Conservation (phyloP, 352 stramenopile species). For the Thalassiosira hispida region DNA sequence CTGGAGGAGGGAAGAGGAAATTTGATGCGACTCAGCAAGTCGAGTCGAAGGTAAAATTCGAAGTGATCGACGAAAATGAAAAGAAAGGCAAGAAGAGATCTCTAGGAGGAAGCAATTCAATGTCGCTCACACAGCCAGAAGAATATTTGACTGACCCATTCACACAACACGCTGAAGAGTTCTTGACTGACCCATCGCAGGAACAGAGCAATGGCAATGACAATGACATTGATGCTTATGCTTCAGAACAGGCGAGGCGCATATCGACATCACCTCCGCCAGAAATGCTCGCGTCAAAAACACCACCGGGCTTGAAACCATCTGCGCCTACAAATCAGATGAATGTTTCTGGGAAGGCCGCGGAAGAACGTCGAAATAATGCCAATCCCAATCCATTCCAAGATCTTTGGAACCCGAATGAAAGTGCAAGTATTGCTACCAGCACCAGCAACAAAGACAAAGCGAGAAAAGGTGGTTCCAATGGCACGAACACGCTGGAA, state of each 20-base stretch:
- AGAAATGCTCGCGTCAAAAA: conserved; percentile 10
- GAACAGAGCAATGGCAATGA: background rate
- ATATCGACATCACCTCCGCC: conserved; percentile 40
- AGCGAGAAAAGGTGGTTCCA: background rate
- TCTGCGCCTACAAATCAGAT: background rate
- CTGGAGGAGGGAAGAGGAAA: background rate
- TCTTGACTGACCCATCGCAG: conserved; percentile 29
- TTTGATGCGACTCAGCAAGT: background rate
- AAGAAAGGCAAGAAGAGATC: background rate
- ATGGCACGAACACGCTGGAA: conserved; percentile 34
- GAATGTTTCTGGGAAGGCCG: background rate
- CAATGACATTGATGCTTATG: background rate
- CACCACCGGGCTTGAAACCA: conserved; percentile 9
- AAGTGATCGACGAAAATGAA: conserved; percentile 1
- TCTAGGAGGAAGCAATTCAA: background rate
- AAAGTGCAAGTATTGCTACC: background rate
- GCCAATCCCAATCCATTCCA: conserved; percentile 46
- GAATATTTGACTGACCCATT: conserved; percentile 47
- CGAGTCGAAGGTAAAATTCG: conserved; percentile 4
- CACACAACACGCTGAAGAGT: conserved; percentile 8
- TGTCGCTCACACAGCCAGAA: conserved; percentile 37
- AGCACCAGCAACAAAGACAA: background rate
- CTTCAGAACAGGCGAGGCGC: conserved; percentile 2
- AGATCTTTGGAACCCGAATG: conserved; percentile 42
- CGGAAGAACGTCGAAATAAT: background rate